Evolutionary conservation across 2,329 filamentous ascomycete genomes (phyloP).

Genomic region (Pseudogymnoascus verrucosus): DNA sequence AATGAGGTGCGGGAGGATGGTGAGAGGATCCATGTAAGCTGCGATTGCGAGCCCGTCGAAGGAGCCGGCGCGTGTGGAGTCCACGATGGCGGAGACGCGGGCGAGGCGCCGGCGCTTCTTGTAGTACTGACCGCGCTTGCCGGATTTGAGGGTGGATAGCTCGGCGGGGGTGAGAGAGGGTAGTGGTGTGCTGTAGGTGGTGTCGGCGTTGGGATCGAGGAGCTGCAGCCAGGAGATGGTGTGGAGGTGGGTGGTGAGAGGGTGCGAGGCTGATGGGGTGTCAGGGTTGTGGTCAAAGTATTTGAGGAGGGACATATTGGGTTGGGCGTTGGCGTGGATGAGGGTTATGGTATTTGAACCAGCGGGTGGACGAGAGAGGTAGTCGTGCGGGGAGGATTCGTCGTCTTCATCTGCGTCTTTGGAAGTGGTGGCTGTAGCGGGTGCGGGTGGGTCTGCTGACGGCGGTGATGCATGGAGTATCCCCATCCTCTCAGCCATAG

Average conservation of each 20-base stretch:
- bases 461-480: constrained; percentile 41
- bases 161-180: constrained; percentile 49
- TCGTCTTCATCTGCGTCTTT: constrained; percentile 12
- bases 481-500: constrained; percentile 63
- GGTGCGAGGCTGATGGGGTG: constrained; percentile 59
- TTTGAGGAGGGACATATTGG: constrained; percentile 78
- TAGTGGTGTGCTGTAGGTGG: constrained; percentile 62
- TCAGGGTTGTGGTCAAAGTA: constrained; percentile 80
- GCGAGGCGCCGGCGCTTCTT: constrained; percentile 83
- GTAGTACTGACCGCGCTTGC: constrained; percentile 76
- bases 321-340: constrained; percentile 73
- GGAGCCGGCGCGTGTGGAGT: constrained; percentile 63
- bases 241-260: constrained; percentile 73
- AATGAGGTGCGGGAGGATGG: constrained; percentile 65
- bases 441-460: not conserved
- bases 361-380: constrained; percentile 58
- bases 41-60: constrained; percentile 82
- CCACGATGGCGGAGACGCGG: constrained; percentile 61
- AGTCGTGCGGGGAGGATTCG: constrained; percentile 8
- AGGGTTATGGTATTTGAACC: constrained; percentile 70
- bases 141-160: constrained; percentile 67
- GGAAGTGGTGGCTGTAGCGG: not conserved
- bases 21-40: constrained; percentile 70
- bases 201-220: constrained; percentile 66
- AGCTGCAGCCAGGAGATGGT: constrained; percentile 89